Evolutionary conservation across 2,329 filamentous ascomycete species (phyloP).

Genomic region (Neodidymelliopsis sp.): DNA sequence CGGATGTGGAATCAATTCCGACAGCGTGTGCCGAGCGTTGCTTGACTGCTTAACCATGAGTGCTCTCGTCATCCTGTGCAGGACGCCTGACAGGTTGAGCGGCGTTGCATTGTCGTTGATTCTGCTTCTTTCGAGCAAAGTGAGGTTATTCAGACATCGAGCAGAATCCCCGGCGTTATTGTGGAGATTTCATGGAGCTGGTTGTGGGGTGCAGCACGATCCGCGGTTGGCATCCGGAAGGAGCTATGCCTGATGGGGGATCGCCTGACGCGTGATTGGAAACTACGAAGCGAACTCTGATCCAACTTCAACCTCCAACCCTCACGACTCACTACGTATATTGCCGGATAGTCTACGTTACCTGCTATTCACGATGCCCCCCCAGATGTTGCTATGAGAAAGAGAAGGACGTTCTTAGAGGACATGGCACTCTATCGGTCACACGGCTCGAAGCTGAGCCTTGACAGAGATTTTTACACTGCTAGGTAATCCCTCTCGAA

Average conservation of each 20-base stretch:
- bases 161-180: constrained; percentile 1
- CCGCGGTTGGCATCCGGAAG: constrained; percentile 3
- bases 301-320: constrained; percentile 12
- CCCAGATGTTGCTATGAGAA: background rate
- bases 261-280: constrained; percentile 12
- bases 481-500: too few species aligned
- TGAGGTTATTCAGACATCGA: background rate
- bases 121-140: background rate
- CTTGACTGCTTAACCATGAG: background rate
- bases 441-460: too few species aligned
- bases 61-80: background rate
- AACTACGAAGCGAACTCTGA: constrained; percentile 10
- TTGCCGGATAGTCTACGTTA: too few species aligned
- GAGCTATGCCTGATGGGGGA: constrained; percentile 15
- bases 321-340: background rate
- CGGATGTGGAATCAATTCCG: constrained; percentile 2
- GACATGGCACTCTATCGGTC: too few species aligned
- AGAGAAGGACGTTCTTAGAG: too few species aligned
- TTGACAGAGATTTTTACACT: too few species aligned
- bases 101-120: background rate
- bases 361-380: too few species aligned
- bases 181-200: constrained; percentile 11
- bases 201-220: constrained; percentile 11
- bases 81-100: background rate
- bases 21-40: constrained; percentile 1